Evolutionary conservation across 306 rosid genomes (phyloP).

Genomic region (Chamaecrista fasciculata): DNA sequence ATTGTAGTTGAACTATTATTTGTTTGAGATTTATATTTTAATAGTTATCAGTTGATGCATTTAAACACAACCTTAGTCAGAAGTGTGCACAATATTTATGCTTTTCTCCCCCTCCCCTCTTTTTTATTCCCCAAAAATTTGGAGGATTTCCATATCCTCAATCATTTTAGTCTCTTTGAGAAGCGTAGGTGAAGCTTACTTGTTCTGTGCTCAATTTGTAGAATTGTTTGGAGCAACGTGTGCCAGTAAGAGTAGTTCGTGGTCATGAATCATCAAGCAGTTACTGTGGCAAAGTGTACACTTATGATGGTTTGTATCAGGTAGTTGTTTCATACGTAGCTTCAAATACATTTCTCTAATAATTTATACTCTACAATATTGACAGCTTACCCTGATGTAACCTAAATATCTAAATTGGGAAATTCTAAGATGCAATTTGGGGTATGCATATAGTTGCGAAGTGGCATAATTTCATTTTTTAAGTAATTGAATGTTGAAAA

Average conservation of each 20-base stretch:
- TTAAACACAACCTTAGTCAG: too few relatives aligned
- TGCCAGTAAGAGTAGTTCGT: conserved; percentile 86
- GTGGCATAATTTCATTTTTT: too few relatives aligned
- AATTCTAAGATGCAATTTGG: too few relatives aligned
- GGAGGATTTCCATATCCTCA: too few relatives aligned
- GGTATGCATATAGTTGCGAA: too few relatives aligned
- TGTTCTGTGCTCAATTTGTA: conserved; percentile 39
- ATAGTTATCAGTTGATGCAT: too few relatives aligned
- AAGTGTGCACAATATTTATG: too few relatives aligned
- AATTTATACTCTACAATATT: not conserved
- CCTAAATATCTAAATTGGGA: conserved; percentile 1
- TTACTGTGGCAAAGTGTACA: conserved; percentile 80
- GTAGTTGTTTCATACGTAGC: conserved; percentile 38
- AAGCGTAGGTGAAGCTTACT: conserved; percentile 16
- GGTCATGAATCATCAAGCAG: conserved; percentile 77
- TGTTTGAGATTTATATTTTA: too few relatives aligned
- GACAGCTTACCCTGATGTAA: not conserved
- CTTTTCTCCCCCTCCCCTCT: too few relatives aligned
- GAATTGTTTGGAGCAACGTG: conserved; percentile 71
- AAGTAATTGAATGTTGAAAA: too few relatives aligned
- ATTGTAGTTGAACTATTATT: too few relatives aligned
- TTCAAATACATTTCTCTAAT: not conserved
- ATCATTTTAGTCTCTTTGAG: conserved; percentile 9
- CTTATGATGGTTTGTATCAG: conserved; percentile 96
- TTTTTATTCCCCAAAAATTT: too few relatives aligned